phyloP scores from a whole-genome alignment of 371 early-diverging fungal species.

The Rhizopus delemar region DNA sequence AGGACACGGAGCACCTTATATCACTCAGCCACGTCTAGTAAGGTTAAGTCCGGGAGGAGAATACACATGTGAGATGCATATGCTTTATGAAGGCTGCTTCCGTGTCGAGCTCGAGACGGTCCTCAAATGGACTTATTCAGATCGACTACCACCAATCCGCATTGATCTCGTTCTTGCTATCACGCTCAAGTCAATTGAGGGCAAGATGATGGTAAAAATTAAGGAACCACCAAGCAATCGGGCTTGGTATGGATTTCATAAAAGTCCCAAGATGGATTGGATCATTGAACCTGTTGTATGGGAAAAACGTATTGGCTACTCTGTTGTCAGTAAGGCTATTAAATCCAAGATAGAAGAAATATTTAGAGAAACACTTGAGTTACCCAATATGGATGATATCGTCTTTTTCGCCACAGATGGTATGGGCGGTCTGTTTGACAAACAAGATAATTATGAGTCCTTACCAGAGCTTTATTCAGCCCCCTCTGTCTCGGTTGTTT shows the following conservation, averaged over 20 bases:
- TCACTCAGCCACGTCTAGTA: slow-evolving; percentile 74
- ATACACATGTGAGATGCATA: slow-evolving; percentile 68
- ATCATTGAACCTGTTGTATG: slow-evolving; percentile 83
- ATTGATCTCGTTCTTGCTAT: slow-evolving; percentile 79
- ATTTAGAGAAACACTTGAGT: slow-evolving; percentile 75
- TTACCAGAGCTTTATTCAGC: slow-evolving; percentile 26
- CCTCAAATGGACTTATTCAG: slow-evolving; percentile 36
- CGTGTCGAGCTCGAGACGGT: slow-evolving; percentile 73
- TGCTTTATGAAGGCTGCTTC: slow-evolving; percentile 79
- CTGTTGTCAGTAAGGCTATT: slow-evolving; percentile 81
- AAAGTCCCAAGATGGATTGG: slow-evolving; percentile 75
- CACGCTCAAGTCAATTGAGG: slow-evolving; percentile 64
- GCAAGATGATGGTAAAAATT: slow-evolving; percentile 76
- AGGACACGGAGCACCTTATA: slow-evolving; percentile 80
- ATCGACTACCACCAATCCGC: slow-evolving; percentile 65
- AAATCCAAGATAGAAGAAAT: slow-evolving; percentile 82
- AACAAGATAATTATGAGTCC: slow-evolving; percentile 12
- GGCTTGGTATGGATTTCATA: slow-evolving; percentile 86
- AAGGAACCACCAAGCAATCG: slow-evolving; percentile 86
- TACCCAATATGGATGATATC: slow-evolving; percentile 91
- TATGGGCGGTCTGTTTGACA: slow-evolving; percentile 62
- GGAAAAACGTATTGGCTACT: slow-evolving; percentile 78
- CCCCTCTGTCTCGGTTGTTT: slow-evolving; percentile 23
- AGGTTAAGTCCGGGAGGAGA: slow-evolving; percentile 71
- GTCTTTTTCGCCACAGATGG: slow-evolving; percentile 72